These are phyloP conservation scores for Oxyria digyna DNA, from an alignment of 148 eudicot genomes.

Conservation along the genomic window DNA sequence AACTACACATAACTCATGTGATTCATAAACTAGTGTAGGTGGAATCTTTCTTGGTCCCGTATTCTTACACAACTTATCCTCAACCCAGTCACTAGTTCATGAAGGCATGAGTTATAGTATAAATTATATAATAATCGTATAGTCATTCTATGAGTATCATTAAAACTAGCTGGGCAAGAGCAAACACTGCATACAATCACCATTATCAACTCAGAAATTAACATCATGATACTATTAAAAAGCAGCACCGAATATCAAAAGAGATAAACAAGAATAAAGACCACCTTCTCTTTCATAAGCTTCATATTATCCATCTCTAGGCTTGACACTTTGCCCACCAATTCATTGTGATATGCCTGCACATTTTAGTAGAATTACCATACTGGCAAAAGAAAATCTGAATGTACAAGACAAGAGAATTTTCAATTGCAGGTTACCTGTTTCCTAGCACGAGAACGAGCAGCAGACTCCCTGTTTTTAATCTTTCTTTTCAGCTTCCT, in stretches of 20 bases:
- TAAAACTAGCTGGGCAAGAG: neutral
- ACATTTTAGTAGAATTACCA: slow-evolving; percentile 7
- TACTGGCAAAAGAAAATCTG: neutral
- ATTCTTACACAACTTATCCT: neutral
- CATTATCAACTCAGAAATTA: neutral
- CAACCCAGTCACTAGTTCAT: neutral
- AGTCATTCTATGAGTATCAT: neutral
- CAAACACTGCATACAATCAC: slow-evolving; percentile 1
- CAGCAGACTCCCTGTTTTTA: slow-evolving; percentile 85
- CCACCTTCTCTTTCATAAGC: slow-evolving; percentile 76
- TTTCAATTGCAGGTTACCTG: slow-evolving; percentile 25
- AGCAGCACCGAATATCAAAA: neutral
- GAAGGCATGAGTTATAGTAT: neutral
- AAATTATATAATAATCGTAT: too few species aligned
- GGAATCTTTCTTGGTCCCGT: neutral
- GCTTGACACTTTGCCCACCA: slow-evolving; percentile 56
- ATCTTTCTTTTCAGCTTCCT: slow-evolving; percentile 66
- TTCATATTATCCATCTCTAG: slow-evolving; percentile 64
- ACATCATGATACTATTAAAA: neutral
- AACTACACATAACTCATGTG: too few species aligned
- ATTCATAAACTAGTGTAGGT: too few species aligned
- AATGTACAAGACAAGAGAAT: neutral
- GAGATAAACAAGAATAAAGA: neutral
- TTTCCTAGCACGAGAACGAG: slow-evolving; percentile 82
- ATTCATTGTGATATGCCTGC: slow-evolving; percentile 77